Base-by-base conservation (phyloP, 2,329 filamentous ascomycete species). In the Samsoniella hepiali region DNA sequence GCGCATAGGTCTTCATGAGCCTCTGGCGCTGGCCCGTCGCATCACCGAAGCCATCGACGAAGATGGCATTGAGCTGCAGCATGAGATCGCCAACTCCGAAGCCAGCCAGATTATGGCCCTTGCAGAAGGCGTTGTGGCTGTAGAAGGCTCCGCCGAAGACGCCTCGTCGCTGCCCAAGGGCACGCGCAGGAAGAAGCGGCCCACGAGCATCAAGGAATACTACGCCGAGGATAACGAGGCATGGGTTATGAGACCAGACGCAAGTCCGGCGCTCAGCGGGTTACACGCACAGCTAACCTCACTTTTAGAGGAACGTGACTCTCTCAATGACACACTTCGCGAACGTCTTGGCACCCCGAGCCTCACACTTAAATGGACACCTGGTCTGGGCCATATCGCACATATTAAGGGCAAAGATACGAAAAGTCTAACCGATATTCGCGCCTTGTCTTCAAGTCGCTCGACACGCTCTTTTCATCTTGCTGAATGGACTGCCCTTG, bases 31-130 rank as follows among this genome's bases (percentile, higher is more conserved):
- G 5, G 91, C 93, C 2, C 76, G 80, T 29, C 84, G 83, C 29
- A 97, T 99, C 64, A 78, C 84, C 57, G 80, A 84, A 3, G 88
- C 94, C 4, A 96, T 99, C 64, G 95, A 99, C 70, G 95, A 98
- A 76, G 93, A 97, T 66, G 91, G 93, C 0, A 79, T 98, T n/a
- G 82, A 88, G 17, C 87, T 91, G 68, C 88, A 91, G 69, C 93
- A 97, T 69, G 85, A 89, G 42, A 82, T 89, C 1, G 88, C 95
- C 68, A 88, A 94, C 65, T 86, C 84, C 59, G 87, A 91, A 66
- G 87, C 88, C 0, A 85, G 82, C 27, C 85, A 89, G 65, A 87
- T 95, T 69, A 84, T 91, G 31, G 84, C 85, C 1, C 79, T 96
- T 55, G 91, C 91, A 6, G 85, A 93, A 72, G 84, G 89, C 63